Conservation (phyloP, 1,284 basidiomycete genomes). For the Trametes versicolor region DNA sequence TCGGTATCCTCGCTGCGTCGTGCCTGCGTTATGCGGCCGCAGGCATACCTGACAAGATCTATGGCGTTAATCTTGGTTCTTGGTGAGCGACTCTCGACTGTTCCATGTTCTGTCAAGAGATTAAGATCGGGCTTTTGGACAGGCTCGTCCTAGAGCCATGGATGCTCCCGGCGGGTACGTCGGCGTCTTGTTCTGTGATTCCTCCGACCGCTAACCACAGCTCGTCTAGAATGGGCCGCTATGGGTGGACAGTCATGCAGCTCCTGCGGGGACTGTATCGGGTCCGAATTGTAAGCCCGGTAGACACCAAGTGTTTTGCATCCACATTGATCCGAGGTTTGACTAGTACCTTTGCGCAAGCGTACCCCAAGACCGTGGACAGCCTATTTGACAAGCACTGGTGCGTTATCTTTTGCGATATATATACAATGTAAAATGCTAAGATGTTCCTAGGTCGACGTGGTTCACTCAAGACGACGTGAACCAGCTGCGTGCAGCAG, state of each 20-base stretch:
- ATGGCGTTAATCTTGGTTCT: conserved; percentile 73
- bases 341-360: conserved; percentile 63
- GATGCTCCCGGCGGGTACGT: conserved; percentile 71
- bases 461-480: conserved; percentile 80
- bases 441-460: conserved; percentile 53
- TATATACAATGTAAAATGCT: not conserved
- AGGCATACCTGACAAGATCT: conserved; percentile 58
- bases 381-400: conserved; percentile 70
- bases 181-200: not conserved
- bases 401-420: conserved; percentile 45
- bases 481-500: conserved; percentile 55
- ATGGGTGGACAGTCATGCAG: conserved; percentile 71
- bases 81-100: conserved; percentile 51
- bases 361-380: conserved; percentile 68
- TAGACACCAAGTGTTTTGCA: not conserved
- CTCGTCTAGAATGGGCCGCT: conserved; percentile 60
- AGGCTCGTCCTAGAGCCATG: conserved; percentile 73
- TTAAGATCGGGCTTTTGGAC: not conserved
- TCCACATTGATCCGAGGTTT: not conserved
- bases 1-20: conserved; percentile 15
- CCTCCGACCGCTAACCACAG: not conserved
- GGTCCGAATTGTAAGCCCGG: conserved; percentile 61
- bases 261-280: conserved; percentile 65
- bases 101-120: not conserved
- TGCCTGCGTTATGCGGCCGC: conserved; percentile 23